Percentiles rank a stretch among this genome's conserved stretches.
Evolutionary conservation across 805 yeast genomes (phyloP).

Genomic region (Torulaspora indica): DNA sequence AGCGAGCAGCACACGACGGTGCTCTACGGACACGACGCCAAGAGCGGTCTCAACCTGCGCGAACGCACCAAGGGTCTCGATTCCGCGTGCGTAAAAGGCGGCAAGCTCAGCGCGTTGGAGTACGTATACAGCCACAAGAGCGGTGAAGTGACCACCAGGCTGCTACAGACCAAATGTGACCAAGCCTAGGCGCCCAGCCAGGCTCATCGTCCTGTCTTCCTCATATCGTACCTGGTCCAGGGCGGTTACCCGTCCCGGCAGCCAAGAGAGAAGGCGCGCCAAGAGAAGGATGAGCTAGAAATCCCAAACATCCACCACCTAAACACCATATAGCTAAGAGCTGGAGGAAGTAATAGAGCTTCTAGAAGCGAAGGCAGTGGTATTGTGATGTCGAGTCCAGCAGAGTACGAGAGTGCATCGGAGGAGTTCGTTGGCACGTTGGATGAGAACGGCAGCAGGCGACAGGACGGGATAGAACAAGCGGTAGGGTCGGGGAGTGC

Average conservation of each 20-base stretch:
- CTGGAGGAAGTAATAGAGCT: neutral
- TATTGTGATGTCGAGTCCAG: conserved; percentile 19
- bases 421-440: conserved; percentile 28
- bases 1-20: conserved; percentile 39
- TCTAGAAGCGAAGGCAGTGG: neutral
- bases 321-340: conserved; percentile 17
- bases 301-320: conserved; percentile 19
- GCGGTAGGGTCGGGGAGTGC: neutral
- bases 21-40: conserved; percentile 87
- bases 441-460: conserved; percentile 9
- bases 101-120: conserved; percentile 46
- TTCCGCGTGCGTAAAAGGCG: conserved; percentile 76
- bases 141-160: conserved; percentile 1
- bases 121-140: conserved; percentile 8
- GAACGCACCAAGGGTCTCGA: conserved; percentile 77
- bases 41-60: conserved; percentile 61
- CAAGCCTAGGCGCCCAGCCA: neutral
- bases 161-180: conserved; percentile 8
- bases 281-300: conserved; percentile 3
- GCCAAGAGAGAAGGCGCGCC: neutral
- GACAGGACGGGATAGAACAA: neutral
- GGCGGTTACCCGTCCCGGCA: conserved; percentile 4
- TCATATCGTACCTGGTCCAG: neutral
- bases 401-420: conserved; percentile 29
- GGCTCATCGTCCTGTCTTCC: no score